Percentiles rank a stretch among this genome's conserved stretches.
Conservation (phyloP, 1,284 basidiomycete species). For the Schizophyllum amplum region DNA sequence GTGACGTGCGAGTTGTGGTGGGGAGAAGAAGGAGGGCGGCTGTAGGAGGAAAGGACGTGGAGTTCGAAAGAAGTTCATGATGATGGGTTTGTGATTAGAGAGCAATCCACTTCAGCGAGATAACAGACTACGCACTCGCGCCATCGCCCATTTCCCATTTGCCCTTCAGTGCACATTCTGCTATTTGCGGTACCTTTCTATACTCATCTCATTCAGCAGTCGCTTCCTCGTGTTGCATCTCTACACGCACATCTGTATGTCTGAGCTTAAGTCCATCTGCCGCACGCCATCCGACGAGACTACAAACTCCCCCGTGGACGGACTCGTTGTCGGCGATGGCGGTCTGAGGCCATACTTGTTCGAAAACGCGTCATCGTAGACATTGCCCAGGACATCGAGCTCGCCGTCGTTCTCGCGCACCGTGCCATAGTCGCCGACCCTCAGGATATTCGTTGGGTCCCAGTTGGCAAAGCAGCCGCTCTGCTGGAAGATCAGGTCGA, state of each 20-base stretch:
- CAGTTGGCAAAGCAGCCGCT: background rate
- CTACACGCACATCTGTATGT: background rate
- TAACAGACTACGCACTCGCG: background rate
- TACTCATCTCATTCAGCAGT: background rate
- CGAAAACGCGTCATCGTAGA: background rate
- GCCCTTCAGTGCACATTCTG: background rate
- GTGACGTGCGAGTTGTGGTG: background rate
- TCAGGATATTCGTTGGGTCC: background rate
- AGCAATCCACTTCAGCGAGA: no score
- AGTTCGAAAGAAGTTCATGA: no score
- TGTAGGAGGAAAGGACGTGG: no score
- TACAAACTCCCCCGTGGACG: background rate
- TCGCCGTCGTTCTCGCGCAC: background rate
- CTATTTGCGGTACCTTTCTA: background rate
- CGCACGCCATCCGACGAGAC: background rate
- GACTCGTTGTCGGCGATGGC: background rate
- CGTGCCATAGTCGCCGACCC: background rate
- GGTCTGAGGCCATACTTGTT: background rate
- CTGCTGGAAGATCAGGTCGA: background rate
- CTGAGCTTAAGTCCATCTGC: background rate
- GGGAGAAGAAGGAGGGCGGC: background rate
- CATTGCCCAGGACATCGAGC: background rate
- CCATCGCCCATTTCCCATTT: background rate
- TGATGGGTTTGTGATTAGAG: no score
- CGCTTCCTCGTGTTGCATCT: no score